These are phyloP conservation scores for Yamadazyma aaseri DNA, from an alignment of 1,139 yeast species.

Conservation along the genomic window DNA sequence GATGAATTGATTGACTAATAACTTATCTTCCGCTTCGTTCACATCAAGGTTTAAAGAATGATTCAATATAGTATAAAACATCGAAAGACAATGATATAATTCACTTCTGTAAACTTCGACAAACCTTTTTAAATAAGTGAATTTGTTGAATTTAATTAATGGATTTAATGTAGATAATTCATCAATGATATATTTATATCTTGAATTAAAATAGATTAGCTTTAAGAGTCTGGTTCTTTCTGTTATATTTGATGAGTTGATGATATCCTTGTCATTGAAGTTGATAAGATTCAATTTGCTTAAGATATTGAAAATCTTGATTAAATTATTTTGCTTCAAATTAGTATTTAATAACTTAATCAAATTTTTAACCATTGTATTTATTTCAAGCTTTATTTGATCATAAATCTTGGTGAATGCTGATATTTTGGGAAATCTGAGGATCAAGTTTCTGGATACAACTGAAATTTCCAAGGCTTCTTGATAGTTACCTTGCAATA, in stretches of 20 bases:
- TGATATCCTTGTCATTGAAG: conserved; percentile 11
- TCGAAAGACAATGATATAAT: conserved; percentile 68
- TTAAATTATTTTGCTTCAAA: conserved; percentile 70
- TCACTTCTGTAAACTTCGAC: conserved; percentile 84
- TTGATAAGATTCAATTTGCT: conserved; percentile 51
- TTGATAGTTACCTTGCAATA: conserved; percentile 81
- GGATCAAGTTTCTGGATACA: conserved; percentile 62
- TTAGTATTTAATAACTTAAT: conserved; percentile 71
- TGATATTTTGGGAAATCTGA: conserved; percentile 64
- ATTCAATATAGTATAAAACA: conserved; percentile 62
- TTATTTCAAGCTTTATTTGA: conserved; percentile 57
- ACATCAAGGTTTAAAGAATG: conserved; percentile 15
- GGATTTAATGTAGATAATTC: conserved; percentile 62
- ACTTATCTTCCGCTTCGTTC: conserved; percentile 22
- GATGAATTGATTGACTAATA: conserved; percentile 34
- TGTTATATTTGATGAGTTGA: conserved; percentile 11
- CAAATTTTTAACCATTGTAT: conserved; percentile 65
- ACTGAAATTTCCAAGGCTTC: conserved; percentile 82
- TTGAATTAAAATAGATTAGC: conserved; percentile 50
- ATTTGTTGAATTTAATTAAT: conserved; percentile 48
- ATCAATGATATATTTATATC: conserved; percentile 57
- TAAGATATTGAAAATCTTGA: conserved; percentile 76
- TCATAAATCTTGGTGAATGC: conserved; percentile 55
- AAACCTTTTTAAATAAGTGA: conserved; percentile 72
- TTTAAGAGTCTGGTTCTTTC: conserved; percentile 30